Evolutionary conservation across 1,284 basidiomycete genomes (phyloP), one percentile per base, ranked within the genome.

Genomic region (Cryptococcus sp.): DNA sequence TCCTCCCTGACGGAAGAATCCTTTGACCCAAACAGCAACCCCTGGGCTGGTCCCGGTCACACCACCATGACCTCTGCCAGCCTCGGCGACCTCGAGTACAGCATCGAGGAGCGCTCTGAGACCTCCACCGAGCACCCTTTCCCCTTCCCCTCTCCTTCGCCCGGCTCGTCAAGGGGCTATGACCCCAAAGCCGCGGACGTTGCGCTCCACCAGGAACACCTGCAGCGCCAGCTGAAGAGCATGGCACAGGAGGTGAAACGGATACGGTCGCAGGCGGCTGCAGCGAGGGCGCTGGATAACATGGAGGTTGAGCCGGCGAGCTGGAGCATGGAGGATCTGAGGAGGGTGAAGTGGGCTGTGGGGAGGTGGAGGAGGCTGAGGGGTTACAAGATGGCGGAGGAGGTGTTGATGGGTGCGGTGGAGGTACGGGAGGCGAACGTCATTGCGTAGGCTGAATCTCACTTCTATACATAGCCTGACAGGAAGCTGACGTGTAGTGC

Each of bases 361-460:
- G 85, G 87, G 62, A 86, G 84, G 63, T 98, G 95, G 95, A 83
- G 88, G 63, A 82, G 83, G 0, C 85, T 92, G 75, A 82, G 87
- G 35, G 83, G 87, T 8, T 93, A 94, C 72, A 87, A 86, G 0
- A 95, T 98, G 89, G 91, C 94, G 0, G 94, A 98, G 77, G 79
- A 85, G 46, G 84, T 95, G 9, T 79, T 98, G 46, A 87, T 87
- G 6, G 87, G 86, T 70, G 94, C 95, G 4, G 87, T 93, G 0
- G 76, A 88, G 52, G 80, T 98, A 43, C 94, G 95, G 75, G 95
- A 98, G 77, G 94, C 93, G 9, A 98, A 98, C 72, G 83, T 95
- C 40, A 88, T 95, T 66, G 91, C 89, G 91, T 89, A 63, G 60
- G 83, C 23, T 47, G 44, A 24, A 54, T 13, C 21, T 15, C 7